Conservation (phyloP, 768 basidiomycete genomes). For the Rhodotorula paludigena region DNA sequence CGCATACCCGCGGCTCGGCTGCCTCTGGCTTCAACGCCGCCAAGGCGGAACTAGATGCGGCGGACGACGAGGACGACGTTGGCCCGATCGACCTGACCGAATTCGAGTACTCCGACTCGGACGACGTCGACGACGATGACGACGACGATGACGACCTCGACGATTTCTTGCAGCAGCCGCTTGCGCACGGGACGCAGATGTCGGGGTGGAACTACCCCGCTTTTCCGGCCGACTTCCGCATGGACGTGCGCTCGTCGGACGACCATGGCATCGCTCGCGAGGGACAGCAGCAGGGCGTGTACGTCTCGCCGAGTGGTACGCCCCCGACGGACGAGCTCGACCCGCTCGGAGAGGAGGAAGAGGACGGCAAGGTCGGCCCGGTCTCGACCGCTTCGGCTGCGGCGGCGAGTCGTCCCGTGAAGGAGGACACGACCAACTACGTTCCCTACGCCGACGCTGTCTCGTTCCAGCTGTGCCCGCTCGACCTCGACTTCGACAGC, state of each 20-base stretch:
- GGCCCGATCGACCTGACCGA: slow-evolving; percentile 27
- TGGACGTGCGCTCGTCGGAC: slow-evolving; percentile 3
- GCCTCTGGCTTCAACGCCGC: not conserved
- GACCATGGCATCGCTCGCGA: not conserved
- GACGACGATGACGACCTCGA: slow-evolving; percentile 35
- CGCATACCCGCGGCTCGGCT: not conserved
- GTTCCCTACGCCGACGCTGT: slow-evolving; percentile 3
- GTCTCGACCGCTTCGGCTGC: not conserved
- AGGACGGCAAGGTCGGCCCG: slow-evolving; percentile 4
- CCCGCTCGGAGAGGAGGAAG: not conserved
- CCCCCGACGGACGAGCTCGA: slow-evolving; percentile 28
- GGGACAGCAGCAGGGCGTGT: not conserved
- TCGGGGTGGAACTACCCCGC: slow-evolving; percentile 25
- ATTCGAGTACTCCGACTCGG: slow-evolving; percentile 29
- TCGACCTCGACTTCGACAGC: not conserved
- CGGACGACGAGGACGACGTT: slow-evolving; percentile 13
- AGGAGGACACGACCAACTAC: not conserved
- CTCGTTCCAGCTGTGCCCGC: slow-evolving; percentile 8
- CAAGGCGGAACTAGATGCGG: slow-evolving; percentile 10
- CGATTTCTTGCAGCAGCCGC: slow-evolving; percentile 7
- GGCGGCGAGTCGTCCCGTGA: not conserved
- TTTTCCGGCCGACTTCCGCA: slow-evolving; percentile 25
- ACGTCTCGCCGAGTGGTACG: slow-evolving; percentile 4
- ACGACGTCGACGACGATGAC: slow-evolving; percentile 22
- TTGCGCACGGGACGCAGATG: slow-evolving; percentile 23